Evolutionary conservation across 768 basidiomycete species (phyloP), one percentile per base, ranked within the genome.

Genomic region (Rhizopogon vulgaris): DNA sequence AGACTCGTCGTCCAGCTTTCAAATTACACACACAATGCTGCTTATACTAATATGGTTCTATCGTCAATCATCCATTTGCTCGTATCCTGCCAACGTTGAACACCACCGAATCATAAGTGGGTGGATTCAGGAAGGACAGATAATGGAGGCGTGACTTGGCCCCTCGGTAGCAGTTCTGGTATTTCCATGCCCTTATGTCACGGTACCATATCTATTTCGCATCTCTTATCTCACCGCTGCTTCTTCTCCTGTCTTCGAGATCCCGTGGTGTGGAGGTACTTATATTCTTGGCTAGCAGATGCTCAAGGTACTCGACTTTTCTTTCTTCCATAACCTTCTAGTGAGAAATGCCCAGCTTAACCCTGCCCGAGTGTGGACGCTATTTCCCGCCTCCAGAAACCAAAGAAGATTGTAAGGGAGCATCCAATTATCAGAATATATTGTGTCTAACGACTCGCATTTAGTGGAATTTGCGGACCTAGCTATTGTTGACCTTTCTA

Each of bases 401-500:
- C 0, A 56, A 56, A 49, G 65, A 68, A 32, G 51, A 63, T 40
- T 49, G 71, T 72, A 45, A 49, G 71, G 60, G 40, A 22, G 28
- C 4, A 2, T 30, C 4, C 17, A 15, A 42, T 22, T 14, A 15
- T 27, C 24, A 10, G 6, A 2, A 25, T 12, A 6, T 22, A 5
- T 9, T 36, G 17, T n/a, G n/a, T 30, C 11, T 36, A 42, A 41
- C 15, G 4, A 32, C 9, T 27, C 10, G 11, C 32, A 6, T 32
- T 17, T 32, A 72, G 71, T 72, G 55, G 67, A 72, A 39, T 72
- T 61, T 59, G 71, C 67, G 0, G 61, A 72, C 38, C 61, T 72
- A 3, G 56, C 68, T 1, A 54, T 65, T 25, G 56, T 72, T 18
- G 71, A 71, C 28, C 58, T 72, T 41, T 61, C 68, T 2, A 62